phyloP scores from a whole-genome alignment of 2,329 filamentous ascomycete genomes.

The Neoascochyta sp. region DNA sequence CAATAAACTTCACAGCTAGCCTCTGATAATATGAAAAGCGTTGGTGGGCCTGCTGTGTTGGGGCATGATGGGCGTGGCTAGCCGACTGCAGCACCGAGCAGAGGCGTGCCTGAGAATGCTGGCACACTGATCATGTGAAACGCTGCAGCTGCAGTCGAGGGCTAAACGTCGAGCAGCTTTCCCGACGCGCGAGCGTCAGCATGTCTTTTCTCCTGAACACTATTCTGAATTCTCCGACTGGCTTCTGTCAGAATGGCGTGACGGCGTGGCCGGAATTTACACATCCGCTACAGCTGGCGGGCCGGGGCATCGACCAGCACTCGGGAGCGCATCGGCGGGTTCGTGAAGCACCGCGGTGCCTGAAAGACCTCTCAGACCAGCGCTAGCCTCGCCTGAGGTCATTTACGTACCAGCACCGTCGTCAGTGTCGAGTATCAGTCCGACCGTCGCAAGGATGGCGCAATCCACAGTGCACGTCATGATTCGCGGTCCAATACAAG shows the following conservation, averaged over 20 bases:
- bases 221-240: constrained; percentile 8
- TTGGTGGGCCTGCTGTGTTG: too few species aligned
- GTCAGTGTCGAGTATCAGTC: neutral
- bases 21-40: too few species aligned
- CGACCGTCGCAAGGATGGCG: neutral
- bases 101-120: too few species aligned
- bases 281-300: constrained; percentile 16
- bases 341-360: constrained; percentile 2
- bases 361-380: constrained; percentile 1
- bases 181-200: too few species aligned
- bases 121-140: too few species aligned
- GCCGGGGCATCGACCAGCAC: constrained; percentile 10
- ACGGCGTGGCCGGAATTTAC: constrained; percentile 8
- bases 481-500: neutral
- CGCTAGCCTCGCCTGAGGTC: neutral
- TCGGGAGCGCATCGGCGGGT: constrained; percentile 5
- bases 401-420: neutral
- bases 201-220: constrained; percentile 7
- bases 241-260: constrained; percentile 8
- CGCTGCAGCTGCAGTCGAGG: too few species aligned
- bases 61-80: too few species aligned
- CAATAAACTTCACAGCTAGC: too few species aligned
- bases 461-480: neutral
- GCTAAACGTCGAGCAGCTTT: too few species aligned
- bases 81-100: too few species aligned